These are phyloP conservation scores for Paraphoma sp. DNA, from an alignment of 2,329 filamentous ascomycete species.

Conservation along the genomic window DNA sequence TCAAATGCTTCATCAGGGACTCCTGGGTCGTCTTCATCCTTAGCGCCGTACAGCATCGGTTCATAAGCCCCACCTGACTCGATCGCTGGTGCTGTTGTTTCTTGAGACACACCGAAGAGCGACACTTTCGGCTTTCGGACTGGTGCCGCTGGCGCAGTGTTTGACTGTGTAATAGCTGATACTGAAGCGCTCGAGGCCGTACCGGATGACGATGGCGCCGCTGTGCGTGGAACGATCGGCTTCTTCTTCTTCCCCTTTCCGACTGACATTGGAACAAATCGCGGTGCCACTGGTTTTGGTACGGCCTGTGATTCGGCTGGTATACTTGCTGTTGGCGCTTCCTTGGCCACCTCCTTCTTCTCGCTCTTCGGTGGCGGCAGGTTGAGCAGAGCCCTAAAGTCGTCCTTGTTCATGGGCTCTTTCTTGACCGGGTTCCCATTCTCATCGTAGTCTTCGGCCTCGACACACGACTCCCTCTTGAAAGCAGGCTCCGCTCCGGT, in stretches of 20 bases:
- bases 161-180: constrained; percentile 7
- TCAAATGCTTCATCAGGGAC: constrained; percentile 21
- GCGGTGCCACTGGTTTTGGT: constrained; percentile 76
- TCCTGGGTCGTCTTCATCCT: constrained; percentile 25
- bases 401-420: constrained; percentile 38
- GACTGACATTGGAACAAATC: constrained; percentile 89
- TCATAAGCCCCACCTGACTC: constrained; percentile 41
- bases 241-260: constrained; percentile 68
- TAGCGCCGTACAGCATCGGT: constrained; percentile 44
- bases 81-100: constrained; percentile 37
- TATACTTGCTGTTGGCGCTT: constrained; percentile 2
- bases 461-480: constrained; percentile 63
- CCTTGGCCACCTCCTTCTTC: constrained; percentile 36
- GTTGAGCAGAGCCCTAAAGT: constrained; percentile 41
- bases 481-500: constrained; percentile 86
- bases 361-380: constrained; percentile 41
- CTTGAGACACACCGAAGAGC: constrained; percentile 69
- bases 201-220: constrained; percentile 1
- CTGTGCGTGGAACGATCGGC: constrained; percentile 15
- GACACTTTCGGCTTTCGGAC: constrained; percentile 66
- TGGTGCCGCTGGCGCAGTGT: constrained; percentile 20
- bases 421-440: constrained; percentile 41
- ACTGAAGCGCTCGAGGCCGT: constrained; percentile 3
- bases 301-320: constrained; percentile 62
- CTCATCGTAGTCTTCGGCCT: constrained; percentile 42